Evolutionary conservation across 2,329 filamentous ascomycete species (phyloP).

Genomic region (Fusarium illudens): DNA sequence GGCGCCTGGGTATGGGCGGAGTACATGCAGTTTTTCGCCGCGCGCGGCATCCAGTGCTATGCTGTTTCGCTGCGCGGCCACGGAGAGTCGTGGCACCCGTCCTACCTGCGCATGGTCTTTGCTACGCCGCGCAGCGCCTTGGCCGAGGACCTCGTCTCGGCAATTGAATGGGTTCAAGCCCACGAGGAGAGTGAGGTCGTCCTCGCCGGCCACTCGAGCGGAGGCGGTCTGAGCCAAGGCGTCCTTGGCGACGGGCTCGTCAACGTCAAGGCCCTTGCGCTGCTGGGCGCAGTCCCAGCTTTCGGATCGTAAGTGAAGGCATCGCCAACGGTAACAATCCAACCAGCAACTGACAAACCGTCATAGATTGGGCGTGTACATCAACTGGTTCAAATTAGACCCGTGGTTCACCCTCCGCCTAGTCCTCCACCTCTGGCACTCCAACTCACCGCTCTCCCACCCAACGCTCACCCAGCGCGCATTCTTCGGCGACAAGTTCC

Average conservation of each 20-base stretch:
- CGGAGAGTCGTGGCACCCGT: slow-evolving; percentile 60
- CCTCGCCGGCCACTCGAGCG: slow-evolving; percentile 61
- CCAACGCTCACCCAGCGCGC: slow-evolving; percentile 56
- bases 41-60: slow-evolving; percentile 57
- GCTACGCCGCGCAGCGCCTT: slow-evolving; percentile 53
- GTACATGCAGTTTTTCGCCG: slow-evolving; percentile 59
- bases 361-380: slow-evolving; percentile 54
- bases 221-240: slow-evolving; percentile 60
- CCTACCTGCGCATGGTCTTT: slow-evolving; percentile 59
- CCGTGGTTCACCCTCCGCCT: slow-evolving; percentile 58
- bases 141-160: slow-evolving; percentile 55
- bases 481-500: slow-evolving; percentile 60
- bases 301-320: slow-evolving; percentile 45
- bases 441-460: slow-evolving; percentile 61
- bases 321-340: not conserved
- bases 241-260: slow-evolving; percentile 53
- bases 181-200: slow-evolving; percentile 46
- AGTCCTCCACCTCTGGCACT: slow-evolving; percentile 57
- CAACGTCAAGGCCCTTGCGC: slow-evolving; percentile 54
- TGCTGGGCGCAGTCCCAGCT: slow-evolving; percentile 58
- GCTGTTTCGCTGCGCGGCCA: slow-evolving; percentile 63
- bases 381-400: slow-evolving; percentile 57
- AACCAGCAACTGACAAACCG: slow-evolving; percentile 2
- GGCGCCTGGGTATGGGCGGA: slow-evolving; percentile 61
- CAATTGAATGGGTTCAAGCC: slow-evolving; percentile 49